Conservation (phyloP, 1,284 basidiomycete genomes). For the Sanguinoderma infundibulare region DNA sequence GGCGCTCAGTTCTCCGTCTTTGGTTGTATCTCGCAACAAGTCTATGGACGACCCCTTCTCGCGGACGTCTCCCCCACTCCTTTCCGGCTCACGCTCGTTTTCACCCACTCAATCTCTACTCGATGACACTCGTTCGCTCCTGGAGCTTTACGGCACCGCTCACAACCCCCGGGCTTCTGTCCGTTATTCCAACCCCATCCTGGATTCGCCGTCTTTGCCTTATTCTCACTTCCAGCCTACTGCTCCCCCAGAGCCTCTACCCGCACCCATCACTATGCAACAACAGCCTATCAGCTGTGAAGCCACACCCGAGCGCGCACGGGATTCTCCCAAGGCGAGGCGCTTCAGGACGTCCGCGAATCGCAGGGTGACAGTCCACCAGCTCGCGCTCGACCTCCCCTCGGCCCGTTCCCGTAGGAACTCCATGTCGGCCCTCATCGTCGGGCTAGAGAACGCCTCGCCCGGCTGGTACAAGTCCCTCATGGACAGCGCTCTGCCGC, state of each 20-base stretch:
- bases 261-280: background rate
- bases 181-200: background rate
- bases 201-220: background rate
- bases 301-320: background rate
- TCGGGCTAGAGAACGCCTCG: slow-evolving; percentile 20
- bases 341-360: slow-evolving; percentile 6
- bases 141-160: background rate
- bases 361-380: slow-evolving; percentile 18
- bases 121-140: slow-evolving; percentile 14
- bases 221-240: background rate
- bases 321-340: background rate
- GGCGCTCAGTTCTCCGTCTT: background rate
- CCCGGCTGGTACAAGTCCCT: slow-evolving; percentile 27
- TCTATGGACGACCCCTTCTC: slow-evolving; percentile 4
- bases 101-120: slow-evolving; percentile 12
- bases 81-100: slow-evolving; percentile 20
- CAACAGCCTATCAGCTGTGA: background rate
- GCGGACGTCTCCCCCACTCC: slow-evolving; percentile 13
- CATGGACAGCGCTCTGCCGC: slow-evolving; percentile 20
- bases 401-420: slow-evolving; percentile 14
- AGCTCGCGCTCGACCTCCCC: slow-evolving; percentile 20
- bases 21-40: slow-evolving; percentile 1
- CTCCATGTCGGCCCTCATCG: slow-evolving; percentile 20
- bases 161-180: background rate
- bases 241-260: background rate